Evolutionary conservation across 1,139 yeast species (phyloP), one percentile per base, ranked within the genome.

Genomic region (Candida buenavistaensis): DNA sequence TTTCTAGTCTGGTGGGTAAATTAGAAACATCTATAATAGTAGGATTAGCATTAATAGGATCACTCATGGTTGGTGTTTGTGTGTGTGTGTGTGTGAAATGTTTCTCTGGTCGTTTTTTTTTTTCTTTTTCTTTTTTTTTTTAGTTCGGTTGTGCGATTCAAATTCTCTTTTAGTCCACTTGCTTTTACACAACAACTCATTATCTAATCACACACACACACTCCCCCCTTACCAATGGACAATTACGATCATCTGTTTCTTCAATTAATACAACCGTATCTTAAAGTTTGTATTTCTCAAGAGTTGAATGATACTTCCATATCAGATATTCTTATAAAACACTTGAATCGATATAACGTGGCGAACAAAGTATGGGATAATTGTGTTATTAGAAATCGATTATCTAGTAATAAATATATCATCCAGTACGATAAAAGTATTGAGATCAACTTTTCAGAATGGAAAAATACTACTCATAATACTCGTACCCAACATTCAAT

Each of bases 11-110:
- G 0, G 82, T 84, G 1, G 97, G 97, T 19, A 92, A 73, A 41
- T 78, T 75, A 17, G 83, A 75, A 14, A 77, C 77, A 48, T 89
- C 96, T 34, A 89, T 64, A 30, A 92, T 80, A 22, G 84, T 82
- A 11, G 98, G 98, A 57, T 89, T 89, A 19, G 96, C 96, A 60
- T 92, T 92, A 43, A 90, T 82, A 28, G 87, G 88, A 38, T 88
- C 96, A 16, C 78, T 59, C 81, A 75, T 76, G 34, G 23, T 42
- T 14, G 10, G 12, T n/a, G 10, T 29, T n/a, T n/a, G n/a, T n/a
- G n/a, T n/a, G n/a, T n/a, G n/a, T n/a, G n/a, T n/a, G n/a, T n/a
- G n/a, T n/a, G n/a, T 24, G 14, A n/a, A 16, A 3, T 21, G 3
- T 13, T 13, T 7, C 21, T 13, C 16, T 2, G 14, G 6, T 14